These are phyloP conservation scores for Trypanosoma scelopori DNA, from an alignment of 208 protist genomes.

Conservation along the genomic window DNA sequence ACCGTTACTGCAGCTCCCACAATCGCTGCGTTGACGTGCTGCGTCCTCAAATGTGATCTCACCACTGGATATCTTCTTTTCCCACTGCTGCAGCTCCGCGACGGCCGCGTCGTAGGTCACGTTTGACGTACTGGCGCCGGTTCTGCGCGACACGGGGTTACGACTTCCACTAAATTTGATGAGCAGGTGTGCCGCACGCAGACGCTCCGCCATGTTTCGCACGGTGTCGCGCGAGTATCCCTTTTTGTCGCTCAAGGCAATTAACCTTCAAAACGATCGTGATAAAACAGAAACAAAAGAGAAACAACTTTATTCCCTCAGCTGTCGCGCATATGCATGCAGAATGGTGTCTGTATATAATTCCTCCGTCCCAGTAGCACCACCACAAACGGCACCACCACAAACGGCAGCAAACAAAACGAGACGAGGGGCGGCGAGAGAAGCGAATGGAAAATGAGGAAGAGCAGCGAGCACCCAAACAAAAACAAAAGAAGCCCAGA, in stretches of 20 bases:
- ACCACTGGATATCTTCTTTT: slow-evolving; percentile 59
- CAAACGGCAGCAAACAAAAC: not conserved
- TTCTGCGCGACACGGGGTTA: slow-evolving; percentile 89
- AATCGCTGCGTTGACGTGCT: slow-evolving; percentile 87
- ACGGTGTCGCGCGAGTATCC: not conserved
- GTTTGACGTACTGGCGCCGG: slow-evolving; percentile 50
- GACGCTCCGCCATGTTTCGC: slow-evolving; percentile 22
- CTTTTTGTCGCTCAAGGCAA: too few relatives aligned
- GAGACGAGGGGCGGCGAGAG: not conserved
- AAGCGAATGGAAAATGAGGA: not conserved
- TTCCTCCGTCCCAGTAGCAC: not conserved
- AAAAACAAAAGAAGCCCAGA: not conserved
- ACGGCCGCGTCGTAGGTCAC: slow-evolving; percentile 75
- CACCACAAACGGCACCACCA: not conserved
- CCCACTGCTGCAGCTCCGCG: slow-evolving; percentile 73
- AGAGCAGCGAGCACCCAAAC: not conserved
- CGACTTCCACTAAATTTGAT: slow-evolving; percentile 90
- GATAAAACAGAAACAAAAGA: slow-evolving; percentile 4
- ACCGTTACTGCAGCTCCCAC: slow-evolving; percentile 70
- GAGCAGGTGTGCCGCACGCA: slow-evolving; percentile 82
- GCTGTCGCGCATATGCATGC: too few relatives aligned
- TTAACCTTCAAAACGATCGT: too few relatives aligned
- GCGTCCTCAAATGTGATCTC: slow-evolving; percentile 82
- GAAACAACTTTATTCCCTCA: not conserved
- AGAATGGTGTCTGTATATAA: too few relatives aligned